Base-by-base conservation (phyloP, 169 alveolate species). In the Cyclospora cayetanensis region DNA sequence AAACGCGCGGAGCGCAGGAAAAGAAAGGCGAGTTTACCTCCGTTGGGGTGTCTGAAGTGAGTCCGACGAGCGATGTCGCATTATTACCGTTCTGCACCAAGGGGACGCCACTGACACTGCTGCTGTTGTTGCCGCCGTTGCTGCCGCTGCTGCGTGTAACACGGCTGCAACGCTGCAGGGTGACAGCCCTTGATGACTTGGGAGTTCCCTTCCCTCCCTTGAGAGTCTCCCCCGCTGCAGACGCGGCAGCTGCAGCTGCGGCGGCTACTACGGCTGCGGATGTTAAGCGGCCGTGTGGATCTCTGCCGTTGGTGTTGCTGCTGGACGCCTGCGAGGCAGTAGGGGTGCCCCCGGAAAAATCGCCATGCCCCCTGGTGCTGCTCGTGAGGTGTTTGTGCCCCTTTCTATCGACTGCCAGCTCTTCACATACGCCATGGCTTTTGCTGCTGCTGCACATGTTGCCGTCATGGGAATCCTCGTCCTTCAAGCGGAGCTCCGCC, bases 391-490 rank as follows among this genome's bases (percentile, higher is more conserved):
- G 11, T 12, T 22, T 46, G 60, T 22, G 20, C 60, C 60, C 20
- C 11, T 46, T 46, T 46, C 60, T 46, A 46, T 12, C 20, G 60
- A 22, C 11, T 15, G 11, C 60, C 0, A 46, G 20, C 11, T 46
- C 60, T 46, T 12, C 11, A 46, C 25, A 46, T 15, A 46, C 25
- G 11, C 60, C 60, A 46, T 12, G 25, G 20, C 25, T 46, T 37
- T 66, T 66, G 77, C 77, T 25, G 77, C 41, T 66, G 77, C 25
- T 42, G 22, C 77, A n/a, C n/a, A n/a, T 66, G 43, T 42, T 66
- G 77, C 77, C 34, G 77, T 27, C 20, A 9, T 20, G 77, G 25
- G 42, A n/a, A n/a, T n/a, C 77, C 1, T 27, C 77, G 2, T 66
- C 77, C 0, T 66, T 66, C 5, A 66, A 42, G 27, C 77, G 27